Conservation (phyloP, 148 eudicot genomes). For the Beta vulgaris region DNA sequence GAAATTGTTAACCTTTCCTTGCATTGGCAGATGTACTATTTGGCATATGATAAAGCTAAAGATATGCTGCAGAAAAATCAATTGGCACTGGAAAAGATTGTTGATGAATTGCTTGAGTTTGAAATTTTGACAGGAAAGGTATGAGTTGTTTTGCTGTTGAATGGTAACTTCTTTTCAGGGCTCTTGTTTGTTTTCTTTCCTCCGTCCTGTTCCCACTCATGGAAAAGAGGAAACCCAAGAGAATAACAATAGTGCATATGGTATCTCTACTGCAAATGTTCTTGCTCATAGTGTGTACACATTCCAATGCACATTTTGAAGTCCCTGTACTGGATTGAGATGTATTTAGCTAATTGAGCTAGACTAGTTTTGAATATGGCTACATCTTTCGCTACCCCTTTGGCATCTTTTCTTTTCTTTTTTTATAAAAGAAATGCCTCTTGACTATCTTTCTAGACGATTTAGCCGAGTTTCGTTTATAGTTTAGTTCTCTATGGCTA, state of each 20-base stretch:
- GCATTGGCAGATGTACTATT: slow-evolving; percentile 55
- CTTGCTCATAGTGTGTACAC: too few relatives aligned
- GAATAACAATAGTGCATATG: background rate
- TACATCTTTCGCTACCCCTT: background rate
- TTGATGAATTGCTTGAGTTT: slow-evolving; percentile 74
- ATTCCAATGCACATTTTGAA: background rate
- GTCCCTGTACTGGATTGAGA: background rate
- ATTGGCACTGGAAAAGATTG: slow-evolving; percentile 67
- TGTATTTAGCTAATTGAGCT: background rate
- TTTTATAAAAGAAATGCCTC: too few relatives aligned
- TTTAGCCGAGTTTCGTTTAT: background rate
- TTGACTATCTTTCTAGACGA: background rate
- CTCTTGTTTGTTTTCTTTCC: background rate
- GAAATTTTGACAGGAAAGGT: slow-evolving; percentile 88
- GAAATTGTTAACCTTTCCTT: slow-evolving; percentile 6
- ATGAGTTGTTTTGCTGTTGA: slow-evolving; percentile 8
- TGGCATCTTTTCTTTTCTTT: too few relatives aligned
- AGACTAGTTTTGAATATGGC: background rate
- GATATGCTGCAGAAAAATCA: slow-evolving; percentile 69
- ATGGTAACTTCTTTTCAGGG: background rate
- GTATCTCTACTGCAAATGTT: background rate
- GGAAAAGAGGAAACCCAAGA: background rate
- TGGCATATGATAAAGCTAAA: slow-evolving; percentile 84
- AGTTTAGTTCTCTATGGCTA: background rate
- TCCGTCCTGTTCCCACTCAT: background rate